These are phyloP conservation scores for Kodamaea fungicola DNA, from an alignment of 1,139 yeast genomes.

Conservation along the genomic window DNA sequence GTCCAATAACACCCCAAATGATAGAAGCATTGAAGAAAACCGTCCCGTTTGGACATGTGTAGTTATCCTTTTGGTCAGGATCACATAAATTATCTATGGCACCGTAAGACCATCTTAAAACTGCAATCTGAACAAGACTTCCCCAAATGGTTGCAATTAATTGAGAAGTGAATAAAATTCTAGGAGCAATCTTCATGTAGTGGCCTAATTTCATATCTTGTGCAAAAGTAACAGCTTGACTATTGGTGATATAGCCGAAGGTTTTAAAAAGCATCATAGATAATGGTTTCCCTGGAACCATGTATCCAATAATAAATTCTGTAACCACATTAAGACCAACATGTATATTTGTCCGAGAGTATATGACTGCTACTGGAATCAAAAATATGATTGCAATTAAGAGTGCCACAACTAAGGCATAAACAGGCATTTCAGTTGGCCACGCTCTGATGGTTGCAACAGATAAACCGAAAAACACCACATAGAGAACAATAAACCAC, in stretches of 20 bases:
- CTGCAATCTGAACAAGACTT: slow-evolving; percentile 42
- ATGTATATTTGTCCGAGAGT: slow-evolving; percentile 39
- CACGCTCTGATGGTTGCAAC: slow-evolving; percentile 38
- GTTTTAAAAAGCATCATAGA: slow-evolving; percentile 49
- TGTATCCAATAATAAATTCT: slow-evolving; percentile 44
- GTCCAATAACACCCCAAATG: slow-evolving; percentile 49
- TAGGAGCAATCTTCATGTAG: slow-evolving; percentile 51
- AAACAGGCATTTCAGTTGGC: slow-evolving; percentile 44
- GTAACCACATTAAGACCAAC: slow-evolving; percentile 47
- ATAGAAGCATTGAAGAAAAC: slow-evolving; percentile 46
- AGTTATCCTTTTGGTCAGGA: slow-evolving; percentile 32
- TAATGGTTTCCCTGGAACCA: slow-evolving; percentile 46
- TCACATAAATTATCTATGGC: slow-evolving; percentile 48
- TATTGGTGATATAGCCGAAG: slow-evolving; percentile 49
- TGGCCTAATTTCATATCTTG: slow-evolving; percentile 56
- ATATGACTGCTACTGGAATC: slow-evolving; percentile 43
- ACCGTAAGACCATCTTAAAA: slow-evolving; percentile 42
- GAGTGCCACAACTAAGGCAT: slow-evolving; percentile 36
- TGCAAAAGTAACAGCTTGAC: slow-evolving; percentile 51
- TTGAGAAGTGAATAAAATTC: slow-evolving; percentile 43
- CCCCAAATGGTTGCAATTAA: slow-evolving; percentile 46
- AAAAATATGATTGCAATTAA: slow-evolving; percentile 39
- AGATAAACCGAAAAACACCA: slow-evolving; percentile 37
- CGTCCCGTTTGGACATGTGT: slow-evolving; percentile 43
- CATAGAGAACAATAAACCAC: slow-evolving; percentile 53